phyloP scores from a whole-genome alignment of 495 filamentous ascomycete species.

The Emericellopsis terricola region DNA sequence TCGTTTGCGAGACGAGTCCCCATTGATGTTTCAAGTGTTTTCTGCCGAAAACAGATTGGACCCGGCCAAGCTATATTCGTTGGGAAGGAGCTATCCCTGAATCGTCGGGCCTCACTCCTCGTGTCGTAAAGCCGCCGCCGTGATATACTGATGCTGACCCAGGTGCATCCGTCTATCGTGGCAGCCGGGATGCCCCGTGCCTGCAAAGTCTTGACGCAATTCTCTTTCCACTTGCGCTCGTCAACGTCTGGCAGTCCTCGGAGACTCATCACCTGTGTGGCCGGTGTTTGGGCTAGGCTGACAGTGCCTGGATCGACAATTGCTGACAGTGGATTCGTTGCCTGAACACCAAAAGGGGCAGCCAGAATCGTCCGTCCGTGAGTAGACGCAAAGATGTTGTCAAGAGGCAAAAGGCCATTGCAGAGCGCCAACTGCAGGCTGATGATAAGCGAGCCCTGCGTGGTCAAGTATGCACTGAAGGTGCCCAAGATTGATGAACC shows the following conservation, averaged over 20 bases:
- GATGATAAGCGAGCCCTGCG: slow-evolving; percentile 26
- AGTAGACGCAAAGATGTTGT: slow-evolving; percentile 15
- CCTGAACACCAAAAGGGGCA: slow-evolving; percentile 17
- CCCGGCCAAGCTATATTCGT: slow-evolving; percentile 29
- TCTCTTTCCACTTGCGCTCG: slow-evolving; percentile 18
- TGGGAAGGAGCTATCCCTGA: slow-evolving; percentile 13
- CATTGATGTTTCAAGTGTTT: slow-evolving; percentile 1
- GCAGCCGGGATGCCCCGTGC: slow-evolving; percentile 21
- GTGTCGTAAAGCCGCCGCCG: slow-evolving; percentile 16
- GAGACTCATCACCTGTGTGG: slow-evolving; percentile 20
- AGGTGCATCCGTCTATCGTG: slow-evolving; percentile 14
- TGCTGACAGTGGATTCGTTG: background rate
- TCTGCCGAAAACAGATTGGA: slow-evolving; percentile 30
- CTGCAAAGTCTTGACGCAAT: slow-evolving; percentile 21
- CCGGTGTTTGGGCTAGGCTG: slow-evolving; percentile 24
- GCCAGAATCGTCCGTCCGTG: slow-evolving; percentile 20
- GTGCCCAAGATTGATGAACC: slow-evolving; percentile 20
- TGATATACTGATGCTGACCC: slow-evolving; percentile 17
- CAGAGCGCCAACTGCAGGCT: slow-evolving; percentile 20
- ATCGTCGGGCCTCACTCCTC: slow-evolving; percentile 21
- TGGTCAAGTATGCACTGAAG: slow-evolving; percentile 28
- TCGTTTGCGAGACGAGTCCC: slow-evolving; percentile 4
- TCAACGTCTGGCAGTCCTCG: slow-evolving; percentile 19
- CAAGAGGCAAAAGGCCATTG: slow-evolving; percentile 19
- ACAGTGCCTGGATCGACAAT: slow-evolving; percentile 2